Conservation (phyloP, 2,329 filamentous ascomycete species). For the Cladosporium oxysporum region DNA sequence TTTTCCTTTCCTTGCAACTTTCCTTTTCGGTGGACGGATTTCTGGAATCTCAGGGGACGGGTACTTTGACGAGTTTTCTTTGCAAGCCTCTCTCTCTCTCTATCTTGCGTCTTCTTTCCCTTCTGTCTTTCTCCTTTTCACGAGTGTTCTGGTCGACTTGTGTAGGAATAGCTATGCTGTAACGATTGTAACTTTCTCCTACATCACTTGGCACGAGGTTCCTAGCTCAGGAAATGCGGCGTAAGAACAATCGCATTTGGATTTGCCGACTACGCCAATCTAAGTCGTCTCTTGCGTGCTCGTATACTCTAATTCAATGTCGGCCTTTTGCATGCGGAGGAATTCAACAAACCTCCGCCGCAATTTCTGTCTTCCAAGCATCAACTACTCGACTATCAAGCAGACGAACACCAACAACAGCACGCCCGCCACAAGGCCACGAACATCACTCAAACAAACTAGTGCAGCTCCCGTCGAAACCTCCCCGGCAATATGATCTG, state of each 20-base stretch:
- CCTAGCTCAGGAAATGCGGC: not conserved
- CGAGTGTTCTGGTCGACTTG: not conserved
- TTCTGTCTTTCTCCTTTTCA: not conserved
- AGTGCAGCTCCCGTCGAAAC: not conserved
- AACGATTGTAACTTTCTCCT: not conserved
- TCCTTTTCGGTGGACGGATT: not conserved
- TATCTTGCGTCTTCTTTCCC: not conserved
- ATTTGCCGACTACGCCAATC: not conserved
- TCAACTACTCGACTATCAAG: not conserved
- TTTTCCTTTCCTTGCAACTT: not conserved
- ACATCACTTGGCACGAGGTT: not conserved
- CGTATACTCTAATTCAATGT: not conserved
- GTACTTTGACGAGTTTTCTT: constrained; percentile 1
- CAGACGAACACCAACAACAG: not conserved
- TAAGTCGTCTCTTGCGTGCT: not conserved
- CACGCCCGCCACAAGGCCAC: not conserved
- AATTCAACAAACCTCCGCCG: not conserved
- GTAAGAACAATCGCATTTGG: not conserved
- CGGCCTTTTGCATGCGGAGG: not conserved
- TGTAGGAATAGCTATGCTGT: not conserved
- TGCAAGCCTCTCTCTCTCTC: not conserved
- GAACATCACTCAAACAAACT: not conserved
- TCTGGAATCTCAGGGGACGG: not conserved
- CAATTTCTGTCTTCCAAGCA: not conserved
- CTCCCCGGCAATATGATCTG: not conserved